Base-by-base conservation (phyloP, 108 stramenopile species). In the Parmales sp. region DNA sequence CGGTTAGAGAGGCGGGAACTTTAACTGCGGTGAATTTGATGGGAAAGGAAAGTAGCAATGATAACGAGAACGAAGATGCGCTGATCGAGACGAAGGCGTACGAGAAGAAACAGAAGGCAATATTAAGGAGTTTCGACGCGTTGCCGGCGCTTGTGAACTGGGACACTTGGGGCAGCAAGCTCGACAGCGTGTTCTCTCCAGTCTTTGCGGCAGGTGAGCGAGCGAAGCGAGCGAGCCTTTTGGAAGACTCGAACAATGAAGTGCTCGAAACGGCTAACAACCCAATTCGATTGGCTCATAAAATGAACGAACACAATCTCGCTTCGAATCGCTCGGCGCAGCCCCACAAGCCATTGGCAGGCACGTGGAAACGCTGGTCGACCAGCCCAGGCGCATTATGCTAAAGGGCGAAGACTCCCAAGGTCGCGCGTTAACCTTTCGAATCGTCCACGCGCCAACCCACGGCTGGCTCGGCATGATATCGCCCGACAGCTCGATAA, bases 101-200 rank as follows among this genome's bases (percentile, higher is more conserved):
- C n/a, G n/a, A 28, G 2, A 11, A 60, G 20, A 60, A 60, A 34
- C 54, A 60, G 20, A 34, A 28, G 16, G 54, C 54, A 16, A 60
- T 60, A 7, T 34, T 60, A 16, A 20, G 13, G 16, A 34, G 29
- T 34, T 60, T 60, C 20, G 54, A 60, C 7, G 31, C 54, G 6
- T 34, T 60, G 5, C 31, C 13, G 3, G 54, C 54, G 8, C 2
- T 29, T 16, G 54, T 60, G 54, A 60, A 11, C 11, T 60, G 54
- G 54, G 54, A 60, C 54, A 60, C 54, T 11, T 60, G 54, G 54
- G 54, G 54, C 13, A 34, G 29, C 29, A 60, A 60, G 54, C 54
- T 60, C 31, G 54, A 60, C 54, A 60, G 36, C 16, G 36, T 60
- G 6, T 60, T 60, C 54, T 19, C n/a, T 34, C 54, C 54, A 1